These are phyloP conservation scores for Neurospora tetrasperma DNA, from an alignment of 495 filamentous ascomycete genomes.

Conservation along the genomic window DNA sequence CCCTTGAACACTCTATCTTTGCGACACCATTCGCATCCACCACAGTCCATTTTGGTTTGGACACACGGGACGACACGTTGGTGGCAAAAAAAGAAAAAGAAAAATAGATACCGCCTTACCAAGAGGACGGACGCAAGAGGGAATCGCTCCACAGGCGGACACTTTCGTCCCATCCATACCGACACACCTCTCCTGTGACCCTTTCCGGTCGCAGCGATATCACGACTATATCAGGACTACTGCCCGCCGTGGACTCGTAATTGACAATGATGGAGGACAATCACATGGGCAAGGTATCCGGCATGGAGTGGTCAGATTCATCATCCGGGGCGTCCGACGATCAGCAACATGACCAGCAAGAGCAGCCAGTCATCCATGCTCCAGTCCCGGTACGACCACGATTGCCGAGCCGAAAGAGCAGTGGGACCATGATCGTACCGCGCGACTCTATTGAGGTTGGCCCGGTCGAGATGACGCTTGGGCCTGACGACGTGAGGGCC, in stretches of 20 bases:
- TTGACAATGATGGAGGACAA: slow-evolving; percentile 18
- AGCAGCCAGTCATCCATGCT: slow-evolving; percentile 24
- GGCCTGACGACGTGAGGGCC: slow-evolving; percentile 76
- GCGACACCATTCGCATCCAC: not conserved
- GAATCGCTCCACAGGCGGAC: not conserved
- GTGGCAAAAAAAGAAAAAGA: not conserved
- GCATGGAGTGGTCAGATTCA: slow-evolving; percentile 27
- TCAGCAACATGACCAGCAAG: slow-evolving; percentile 10
- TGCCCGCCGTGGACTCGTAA: not conserved
- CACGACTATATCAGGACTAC: not conserved
- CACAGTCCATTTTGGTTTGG: not conserved
- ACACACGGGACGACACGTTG: not conserved
- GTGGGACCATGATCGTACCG: slow-evolving; percentile 71
- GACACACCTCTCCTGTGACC: not conserved
- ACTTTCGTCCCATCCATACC: not conserved
- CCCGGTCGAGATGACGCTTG: slow-evolving; percentile 51
- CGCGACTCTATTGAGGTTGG: slow-evolving; percentile 60
- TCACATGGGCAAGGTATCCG: slow-evolving; percentile 4
- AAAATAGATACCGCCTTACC: not conserved
- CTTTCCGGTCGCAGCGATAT: not conserved
- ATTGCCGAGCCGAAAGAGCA: slow-evolving; percentile 55
- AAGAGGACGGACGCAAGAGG: not conserved
- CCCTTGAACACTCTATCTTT: not conserved
- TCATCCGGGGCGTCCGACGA: slow-evolving; percentile 30
- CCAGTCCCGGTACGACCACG: slow-evolving; percentile 41